Percentiles rank a stretch among this genome's conserved stretches.
Conservation (phyloP, 495 filamentous ascomycete species). For the Trichoderma asperelloides region DNA sequence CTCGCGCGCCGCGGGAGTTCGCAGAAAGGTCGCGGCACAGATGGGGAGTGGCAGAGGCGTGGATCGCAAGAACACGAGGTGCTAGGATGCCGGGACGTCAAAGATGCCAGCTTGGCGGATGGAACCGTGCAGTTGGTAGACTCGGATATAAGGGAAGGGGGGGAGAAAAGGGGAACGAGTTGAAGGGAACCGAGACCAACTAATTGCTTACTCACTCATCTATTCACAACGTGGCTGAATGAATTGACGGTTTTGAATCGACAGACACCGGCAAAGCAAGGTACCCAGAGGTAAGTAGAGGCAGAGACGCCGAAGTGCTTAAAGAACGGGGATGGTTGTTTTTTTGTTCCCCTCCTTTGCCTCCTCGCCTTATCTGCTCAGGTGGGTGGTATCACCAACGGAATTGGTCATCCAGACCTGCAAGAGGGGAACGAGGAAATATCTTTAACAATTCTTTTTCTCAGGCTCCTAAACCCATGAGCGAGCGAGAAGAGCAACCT, state of each 20-base stretch:
- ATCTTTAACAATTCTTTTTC: neutral
- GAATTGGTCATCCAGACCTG: neutral
- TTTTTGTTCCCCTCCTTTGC: neutral
- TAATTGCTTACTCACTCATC: too few species aligned
- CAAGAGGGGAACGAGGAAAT: neutral
- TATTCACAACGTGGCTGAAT: neutral
- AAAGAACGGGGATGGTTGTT: neutral
- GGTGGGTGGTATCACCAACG: constrained; percentile 1
- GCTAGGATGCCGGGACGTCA: neutral
- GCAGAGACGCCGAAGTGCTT: neutral
- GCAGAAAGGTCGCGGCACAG: constrained; percentile 2
- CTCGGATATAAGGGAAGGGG: neutral
- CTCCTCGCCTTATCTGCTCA: neutral
- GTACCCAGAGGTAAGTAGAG: neutral
- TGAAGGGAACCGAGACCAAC: neutral
- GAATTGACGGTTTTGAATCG: neutral
- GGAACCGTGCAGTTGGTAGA: neutral
- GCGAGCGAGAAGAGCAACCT: neutral
- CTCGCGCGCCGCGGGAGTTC: neutral
- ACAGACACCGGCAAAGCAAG: neutral
- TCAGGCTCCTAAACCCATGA: neutral
- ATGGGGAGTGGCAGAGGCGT: neutral
- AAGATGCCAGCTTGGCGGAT: constrained; percentile 1
- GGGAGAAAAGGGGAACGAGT: neutral
- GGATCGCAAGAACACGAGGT: neutral